A percentile compares a stretch with the other conserved stretches of the same genome.
Conservation (phyloP, 352 stramenopile genomes). For the Globisporangium echinulatum region DNA sequence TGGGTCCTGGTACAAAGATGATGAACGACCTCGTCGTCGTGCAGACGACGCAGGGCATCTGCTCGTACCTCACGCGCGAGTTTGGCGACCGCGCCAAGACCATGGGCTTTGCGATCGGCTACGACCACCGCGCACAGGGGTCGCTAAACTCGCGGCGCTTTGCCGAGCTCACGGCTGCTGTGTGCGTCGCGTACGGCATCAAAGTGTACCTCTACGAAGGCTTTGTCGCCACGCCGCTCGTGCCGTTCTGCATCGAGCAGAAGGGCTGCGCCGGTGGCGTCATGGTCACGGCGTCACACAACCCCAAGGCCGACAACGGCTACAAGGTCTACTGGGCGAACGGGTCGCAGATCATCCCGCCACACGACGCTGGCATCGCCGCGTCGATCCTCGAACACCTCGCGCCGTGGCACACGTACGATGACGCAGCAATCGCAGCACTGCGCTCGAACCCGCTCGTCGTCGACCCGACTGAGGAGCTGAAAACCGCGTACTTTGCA, state of each 20-base stretch:
- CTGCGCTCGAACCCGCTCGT: constrained; percentile 40
- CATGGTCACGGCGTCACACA: constrained; percentile 97
- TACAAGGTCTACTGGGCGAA: constrained; percentile 97
- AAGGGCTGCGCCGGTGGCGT: constrained; percentile 80
- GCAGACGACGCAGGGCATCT: constrained; percentile 90
- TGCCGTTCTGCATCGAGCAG: constrained; percentile 84
- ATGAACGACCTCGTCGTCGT: constrained; percentile 94
- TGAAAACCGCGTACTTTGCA: constrained; percentile 70
- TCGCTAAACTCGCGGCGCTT: constrained; percentile 87
- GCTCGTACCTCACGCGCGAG: constrained; percentile 71
- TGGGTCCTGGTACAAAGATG: constrained; percentile 80
- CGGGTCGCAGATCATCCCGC: constrained; percentile 96
- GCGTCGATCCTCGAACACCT: constrained; percentile 88
- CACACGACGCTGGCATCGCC: constrained; percentile 93
- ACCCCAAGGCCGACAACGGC: constrained; percentile 97
- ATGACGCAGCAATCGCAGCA: constrained; percentile 29
- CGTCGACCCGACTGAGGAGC: constrained; percentile 59
- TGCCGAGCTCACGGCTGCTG: constrained; percentile 75
- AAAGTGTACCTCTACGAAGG: constrained; percentile 89
- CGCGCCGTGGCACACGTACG: constrained; percentile 74
- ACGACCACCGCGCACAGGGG: constrained; percentile 81
- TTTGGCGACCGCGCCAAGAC: constrained; percentile 68
- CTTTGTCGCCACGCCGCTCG: constrained; percentile 94
- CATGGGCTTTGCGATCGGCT: constrained; percentile 86
- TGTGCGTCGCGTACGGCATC: constrained; percentile 75